These are phyloP conservation scores for Zygosaccharomyces bisporus DNA, from an alignment of 805 yeast species.

Conservation along the genomic window DNA sequence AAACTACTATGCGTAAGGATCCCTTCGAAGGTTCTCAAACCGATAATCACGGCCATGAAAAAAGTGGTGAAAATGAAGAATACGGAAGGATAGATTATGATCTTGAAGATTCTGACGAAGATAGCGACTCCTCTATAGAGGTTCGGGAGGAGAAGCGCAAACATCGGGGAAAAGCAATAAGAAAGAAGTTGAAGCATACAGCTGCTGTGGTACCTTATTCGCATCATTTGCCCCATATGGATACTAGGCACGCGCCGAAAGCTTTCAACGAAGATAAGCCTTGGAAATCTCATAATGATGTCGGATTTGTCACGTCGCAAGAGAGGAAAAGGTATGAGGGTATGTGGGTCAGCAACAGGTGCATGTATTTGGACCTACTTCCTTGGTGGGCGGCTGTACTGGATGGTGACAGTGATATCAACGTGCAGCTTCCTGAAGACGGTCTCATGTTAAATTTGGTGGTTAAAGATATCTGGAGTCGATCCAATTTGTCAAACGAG, in stretches of 20 bases:
- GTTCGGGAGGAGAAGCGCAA: slow-evolving; percentile 11
- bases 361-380: slow-evolving; percentile 47
- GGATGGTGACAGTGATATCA: slow-evolving; percentile 11
- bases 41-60: slow-evolving; percentile 4
- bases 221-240: slow-evolving; percentile 17
- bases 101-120: slow-evolving; percentile 16
- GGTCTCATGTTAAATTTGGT: slow-evolving; percentile 43
- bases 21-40: slow-evolving; percentile 10
- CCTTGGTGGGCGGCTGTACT: slow-evolving; percentile 32
- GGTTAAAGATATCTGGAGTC: slow-evolving; percentile 73
- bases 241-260: slow-evolving; percentile 10
- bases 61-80: slow-evolving; percentile 11
- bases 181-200: slow-evolving; percentile 16
- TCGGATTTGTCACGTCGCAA: slow-evolving; percentile 47
- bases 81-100: slow-evolving; percentile 1
- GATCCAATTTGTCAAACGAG: slow-evolving; percentile 68
- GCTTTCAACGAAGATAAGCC: slow-evolving; percentile 85
- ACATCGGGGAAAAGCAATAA: slow-evolving; percentile 14
- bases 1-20: slow-evolving; percentile 30
- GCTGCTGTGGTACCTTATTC: slow-evolving; percentile 18
- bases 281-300: slow-evolving; percentile 80
- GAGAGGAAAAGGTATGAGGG: slow-evolving; percentile 92
- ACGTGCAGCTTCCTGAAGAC: slow-evolving; percentile 25
- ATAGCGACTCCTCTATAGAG: slow-evolving; percentile 10
- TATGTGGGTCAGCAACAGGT: slow-evolving; percentile 87